Percentiles rank a stretch among this genome's conserved stretches.
Conservation (phyloP, 139 green algal genomes). For the Chlorella sorokiniana region DNA sequence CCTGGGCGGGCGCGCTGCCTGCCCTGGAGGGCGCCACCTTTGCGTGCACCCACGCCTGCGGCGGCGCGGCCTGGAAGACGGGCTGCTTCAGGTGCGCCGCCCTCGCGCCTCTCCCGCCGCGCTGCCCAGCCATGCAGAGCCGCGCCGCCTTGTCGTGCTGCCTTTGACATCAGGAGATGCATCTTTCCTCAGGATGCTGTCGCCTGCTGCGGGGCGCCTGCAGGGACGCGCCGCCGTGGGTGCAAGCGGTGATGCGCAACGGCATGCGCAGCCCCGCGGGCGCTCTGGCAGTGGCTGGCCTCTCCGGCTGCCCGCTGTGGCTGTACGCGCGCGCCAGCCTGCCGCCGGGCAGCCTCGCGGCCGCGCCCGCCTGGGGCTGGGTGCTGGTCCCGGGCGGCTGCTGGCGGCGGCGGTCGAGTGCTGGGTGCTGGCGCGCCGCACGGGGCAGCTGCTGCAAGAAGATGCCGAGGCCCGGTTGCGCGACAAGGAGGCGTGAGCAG, state of each 20-base stretch:
- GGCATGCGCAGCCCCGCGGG: constrained; percentile 52
- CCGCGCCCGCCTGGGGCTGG: constrained; percentile 22
- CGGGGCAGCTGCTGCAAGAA: constrained; percentile 28
- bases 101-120: too few relatives aligned
- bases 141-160: not conserved
- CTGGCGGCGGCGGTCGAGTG: constrained; percentile 52
- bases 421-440: constrained; percentile 48
- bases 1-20: constrained; percentile 6
- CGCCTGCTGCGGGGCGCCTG: not conserved
- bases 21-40: constrained; percentile 57
- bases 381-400: constrained; percentile 42
- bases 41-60: constrained; percentile 49
- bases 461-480: not conserved
- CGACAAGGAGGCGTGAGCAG: not conserved
- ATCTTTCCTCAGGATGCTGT: not conserved
- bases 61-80: constrained; percentile 52
- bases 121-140: not conserved
- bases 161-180: not conserved
- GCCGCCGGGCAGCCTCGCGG: not conserved
- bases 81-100: constrained; percentile 36
- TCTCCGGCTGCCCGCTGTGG: constrained; percentile 64
- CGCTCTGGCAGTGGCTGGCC: constrained; percentile 44
- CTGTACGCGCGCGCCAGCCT: constrained; percentile 41
- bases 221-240: constrained; percentile 40
- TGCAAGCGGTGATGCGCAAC: constrained; percentile 40